A percentile compares a stretch with the other conserved stretches of the same genome.
Conservation (phyloP, 306 rosid genomes). For the Luffa acutangula region DNA sequence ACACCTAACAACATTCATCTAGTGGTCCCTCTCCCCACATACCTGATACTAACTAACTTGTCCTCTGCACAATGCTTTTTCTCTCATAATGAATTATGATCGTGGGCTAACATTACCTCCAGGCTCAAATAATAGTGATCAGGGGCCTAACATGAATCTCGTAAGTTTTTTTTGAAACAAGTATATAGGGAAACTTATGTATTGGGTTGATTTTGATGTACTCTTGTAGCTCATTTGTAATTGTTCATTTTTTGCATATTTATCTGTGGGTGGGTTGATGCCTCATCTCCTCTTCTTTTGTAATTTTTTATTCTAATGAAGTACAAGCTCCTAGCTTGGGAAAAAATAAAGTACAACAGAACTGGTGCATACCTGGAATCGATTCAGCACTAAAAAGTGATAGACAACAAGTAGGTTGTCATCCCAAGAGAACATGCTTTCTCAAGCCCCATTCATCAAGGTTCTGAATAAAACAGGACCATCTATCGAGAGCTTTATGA, state of each 20-base stretch:
- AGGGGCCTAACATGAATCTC: no score
- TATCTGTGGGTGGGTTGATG: neutral
- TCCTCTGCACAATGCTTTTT: no score
- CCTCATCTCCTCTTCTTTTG: neutral
- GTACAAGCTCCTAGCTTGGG: neutral
- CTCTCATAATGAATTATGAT: no score
- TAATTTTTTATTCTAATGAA: neutral
- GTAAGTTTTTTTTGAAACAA: no score
- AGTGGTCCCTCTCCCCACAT: no score
- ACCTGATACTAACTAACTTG: no score
- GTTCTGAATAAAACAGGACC: slow-evolving; percentile 30
- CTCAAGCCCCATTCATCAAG: slow-evolving; percentile 45
- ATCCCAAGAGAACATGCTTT: slow-evolving; percentile 31
- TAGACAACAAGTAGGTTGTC: slow-evolving; percentile 44
- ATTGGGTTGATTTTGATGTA: neutral
- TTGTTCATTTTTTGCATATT: neutral
- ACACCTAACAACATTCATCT: no score
- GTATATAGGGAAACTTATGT: neutral
- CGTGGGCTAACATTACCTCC: no score
- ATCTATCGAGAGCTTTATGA: slow-evolving; percentile 55
- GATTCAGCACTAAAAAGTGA: slow-evolving; percentile 48
- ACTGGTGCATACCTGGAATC: slow-evolving; percentile 49
- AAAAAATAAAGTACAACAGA: neutral
- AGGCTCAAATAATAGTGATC: no score
- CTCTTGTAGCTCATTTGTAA: neutral